phyloP scores from a whole-genome alignment of 331 rosid species.

The Rosa hybrid region DNA sequence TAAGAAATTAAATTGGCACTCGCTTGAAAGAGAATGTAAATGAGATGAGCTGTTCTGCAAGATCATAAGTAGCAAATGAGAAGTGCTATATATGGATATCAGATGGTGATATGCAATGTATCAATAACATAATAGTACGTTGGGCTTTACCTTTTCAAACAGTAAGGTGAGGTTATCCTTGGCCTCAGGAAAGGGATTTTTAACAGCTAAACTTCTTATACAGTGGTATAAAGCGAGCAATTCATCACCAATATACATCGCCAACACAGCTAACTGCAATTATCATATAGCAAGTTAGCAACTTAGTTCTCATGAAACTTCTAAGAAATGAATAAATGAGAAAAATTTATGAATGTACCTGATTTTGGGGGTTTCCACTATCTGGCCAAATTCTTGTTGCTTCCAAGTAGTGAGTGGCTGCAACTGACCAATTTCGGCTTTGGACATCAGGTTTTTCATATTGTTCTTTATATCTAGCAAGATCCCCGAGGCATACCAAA shows the following conservation, averaged over 20 bases:
- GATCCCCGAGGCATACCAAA: conserved; percentile 94
- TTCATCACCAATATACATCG: conserved; percentile 83
- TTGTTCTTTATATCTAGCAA: conserved; percentile 82
- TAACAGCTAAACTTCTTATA: conserved; percentile 84
- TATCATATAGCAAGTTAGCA: not conserved
- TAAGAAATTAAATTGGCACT: conserved; percentile 46
- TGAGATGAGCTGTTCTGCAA: conserved; percentile 80
- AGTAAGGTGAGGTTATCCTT: conserved; percentile 73
- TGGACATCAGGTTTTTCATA: conserved; percentile 58
- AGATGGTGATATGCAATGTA: not conserved
- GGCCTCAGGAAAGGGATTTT: conserved; percentile 96
- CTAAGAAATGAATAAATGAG: not conserved
- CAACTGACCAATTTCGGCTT: conserved; percentile 75
- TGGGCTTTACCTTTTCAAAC: conserved; percentile 69
- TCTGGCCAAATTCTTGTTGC: conserved; percentile 93
- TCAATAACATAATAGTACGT: not conserved
- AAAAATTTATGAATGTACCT: conserved; percentile 44
- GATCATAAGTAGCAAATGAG: conserved; percentile 42
- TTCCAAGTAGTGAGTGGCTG: conserved; percentile 85
- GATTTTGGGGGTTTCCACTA: conserved; percentile 96
- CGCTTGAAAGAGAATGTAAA: conserved; percentile 36
- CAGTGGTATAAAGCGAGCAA: conserved; percentile 93
- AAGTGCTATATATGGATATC: conserved; percentile 15
- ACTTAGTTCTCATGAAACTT: not conserved
- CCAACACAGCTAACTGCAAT: conserved; percentile 90